Evolutionary conservation across 306 rosid species (phyloP).

Genomic region (Casuarina cunninghamiana): DNA sequence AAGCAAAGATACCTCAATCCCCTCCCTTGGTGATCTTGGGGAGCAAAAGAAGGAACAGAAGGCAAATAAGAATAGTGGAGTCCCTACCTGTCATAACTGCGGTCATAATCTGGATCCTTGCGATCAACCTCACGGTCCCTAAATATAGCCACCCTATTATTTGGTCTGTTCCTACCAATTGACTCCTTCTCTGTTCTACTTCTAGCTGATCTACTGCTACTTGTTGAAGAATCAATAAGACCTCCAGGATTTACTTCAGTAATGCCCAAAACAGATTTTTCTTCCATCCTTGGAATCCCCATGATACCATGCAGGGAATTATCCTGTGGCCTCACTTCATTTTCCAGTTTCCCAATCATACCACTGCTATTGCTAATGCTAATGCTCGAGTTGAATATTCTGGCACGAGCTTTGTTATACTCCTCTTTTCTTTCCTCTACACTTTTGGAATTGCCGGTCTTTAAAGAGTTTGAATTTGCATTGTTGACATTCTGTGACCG

Average conservation of each 20-base stretch:
- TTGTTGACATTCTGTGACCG: slow-evolving; percentile 35
- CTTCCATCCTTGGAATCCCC: slow-evolving; percentile 63
- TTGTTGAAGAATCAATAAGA: slow-evolving; percentile 54
- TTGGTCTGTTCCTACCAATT: slow-evolving; percentile 69
- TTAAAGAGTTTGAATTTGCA: slow-evolving; percentile 54
- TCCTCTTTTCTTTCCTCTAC: slow-evolving; percentile 99
- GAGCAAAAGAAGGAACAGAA: neutral
- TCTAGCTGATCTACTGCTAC: slow-evolving; percentile 71
- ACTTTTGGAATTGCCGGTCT: slow-evolving; percentile 63
- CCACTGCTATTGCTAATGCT: slow-evolving; percentile 27
- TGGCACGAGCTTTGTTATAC: slow-evolving; percentile 93
- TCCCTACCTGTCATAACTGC: slow-evolving; percentile 83
- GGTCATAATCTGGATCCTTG: slow-evolving; percentile 94
- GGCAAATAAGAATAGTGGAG: neutral
- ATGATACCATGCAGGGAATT: slow-evolving; percentile 49
- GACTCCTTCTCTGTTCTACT: slow-evolving; percentile 82
- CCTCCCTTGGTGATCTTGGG: neutral
- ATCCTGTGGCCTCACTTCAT: slow-evolving; percentile 64
- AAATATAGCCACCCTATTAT: slow-evolving; percentile 89
- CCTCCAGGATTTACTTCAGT: slow-evolving; percentile 64
- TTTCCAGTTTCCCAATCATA: slow-evolving; percentile 59
- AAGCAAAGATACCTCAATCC: neutral
- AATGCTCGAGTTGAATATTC: slow-evolving; percentile 74
- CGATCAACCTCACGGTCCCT: slow-evolving; percentile 90
- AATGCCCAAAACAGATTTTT: slow-evolving; percentile 40